Percentiles rank a stretch among this genome's conserved stretches.
Evolutionary conservation across 805 yeast species (phyloP).

Genomic region (Metschnikowia sp.): DNA sequence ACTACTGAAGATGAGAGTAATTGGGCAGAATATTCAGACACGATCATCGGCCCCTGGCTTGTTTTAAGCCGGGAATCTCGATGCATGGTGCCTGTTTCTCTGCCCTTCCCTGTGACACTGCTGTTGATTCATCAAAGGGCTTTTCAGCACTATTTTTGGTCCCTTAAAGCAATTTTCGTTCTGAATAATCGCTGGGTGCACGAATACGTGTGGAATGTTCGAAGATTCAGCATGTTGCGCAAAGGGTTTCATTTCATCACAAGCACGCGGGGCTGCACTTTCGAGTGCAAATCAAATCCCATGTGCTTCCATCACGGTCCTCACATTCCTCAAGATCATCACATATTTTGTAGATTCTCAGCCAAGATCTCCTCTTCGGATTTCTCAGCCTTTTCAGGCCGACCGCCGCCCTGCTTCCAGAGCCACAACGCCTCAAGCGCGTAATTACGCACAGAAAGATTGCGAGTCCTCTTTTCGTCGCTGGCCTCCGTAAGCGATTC

Average conservation of each 20-base stretch:
- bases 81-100: neutral
- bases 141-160: neutral
- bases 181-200: slow-evolving; percentile 5
- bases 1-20: slow-evolving; percentile 4
- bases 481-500: slow-evolving; percentile 67
- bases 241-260: slow-evolving; percentile 1
- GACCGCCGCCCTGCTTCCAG: slow-evolving; percentile 62
- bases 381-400: slow-evolving; percentile 12
- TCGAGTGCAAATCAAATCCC: neutral
- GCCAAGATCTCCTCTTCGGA: slow-evolving; percentile 28
- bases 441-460: slow-evolving; percentile 73
- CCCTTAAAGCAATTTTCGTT: slow-evolving; percentile 8
- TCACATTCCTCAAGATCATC: slow-evolving; percentile 3
- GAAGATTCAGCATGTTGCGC: neutral
- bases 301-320: slow-evolving; percentile 5
- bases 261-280: neutral
- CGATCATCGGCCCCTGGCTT: neutral
- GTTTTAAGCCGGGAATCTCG: slow-evolving; percentile 5
- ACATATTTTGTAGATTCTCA: slow-evolving; percentile 19
- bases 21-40: neutral
- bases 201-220: neutral
- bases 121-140: neutral
- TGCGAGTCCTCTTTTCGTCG: slow-evolving; percentile 58
- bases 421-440: slow-evolving; percentile 91
- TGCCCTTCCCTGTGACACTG: slow-evolving; percentile 4